Conservation (phyloP, 805 yeast genomes). For the Candida sanyiensis region DNA sequence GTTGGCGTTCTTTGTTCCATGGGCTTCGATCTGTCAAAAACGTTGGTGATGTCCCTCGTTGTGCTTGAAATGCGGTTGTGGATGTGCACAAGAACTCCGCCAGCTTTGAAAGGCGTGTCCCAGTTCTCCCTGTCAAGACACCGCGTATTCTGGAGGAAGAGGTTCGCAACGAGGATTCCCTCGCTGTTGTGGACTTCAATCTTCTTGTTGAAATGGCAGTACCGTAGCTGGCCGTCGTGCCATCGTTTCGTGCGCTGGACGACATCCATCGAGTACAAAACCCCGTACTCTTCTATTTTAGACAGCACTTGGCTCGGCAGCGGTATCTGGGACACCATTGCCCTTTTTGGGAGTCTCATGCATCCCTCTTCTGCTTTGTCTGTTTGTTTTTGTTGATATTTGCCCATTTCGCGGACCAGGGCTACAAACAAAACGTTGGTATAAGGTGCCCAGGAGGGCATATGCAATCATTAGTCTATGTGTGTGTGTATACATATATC, state of each 20-base stretch:
- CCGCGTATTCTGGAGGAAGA: constrained; percentile 14
- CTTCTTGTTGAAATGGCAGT: constrained; percentile 21
- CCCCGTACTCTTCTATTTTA: constrained; percentile 19
- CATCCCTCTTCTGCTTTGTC: no score
- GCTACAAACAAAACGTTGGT: no score
- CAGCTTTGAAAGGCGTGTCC: constrained; percentile 18
- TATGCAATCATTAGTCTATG: no score
- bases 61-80: constrained; percentile 11
- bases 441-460: no score
- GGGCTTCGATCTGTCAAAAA: constrained; percentile 11
- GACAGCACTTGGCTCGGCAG: constrained; percentile 16
- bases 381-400: no score
- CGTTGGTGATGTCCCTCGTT: constrained; percentile 17
- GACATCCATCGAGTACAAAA: constrained; percentile 19
- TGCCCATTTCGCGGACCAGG: no score
- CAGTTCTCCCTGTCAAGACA: constrained; percentile 8
- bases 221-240: constrained; percentile 22
- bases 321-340: no score
- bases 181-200: constrained; percentile 16
- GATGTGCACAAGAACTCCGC: constrained; percentile 15
- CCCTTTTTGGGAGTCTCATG: no score
- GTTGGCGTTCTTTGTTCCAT: constrained; percentile 3
- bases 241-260: constrained; percentile 21
- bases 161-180: constrained; percentile 14
- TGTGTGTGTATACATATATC: no score